A percentile compares a stretch with the other conserved stretches of the same genome.
Evolutionary conservation across 768 basidiomycete genomes (phyloP).

Genomic region (Coprinopsis sp.): DNA sequence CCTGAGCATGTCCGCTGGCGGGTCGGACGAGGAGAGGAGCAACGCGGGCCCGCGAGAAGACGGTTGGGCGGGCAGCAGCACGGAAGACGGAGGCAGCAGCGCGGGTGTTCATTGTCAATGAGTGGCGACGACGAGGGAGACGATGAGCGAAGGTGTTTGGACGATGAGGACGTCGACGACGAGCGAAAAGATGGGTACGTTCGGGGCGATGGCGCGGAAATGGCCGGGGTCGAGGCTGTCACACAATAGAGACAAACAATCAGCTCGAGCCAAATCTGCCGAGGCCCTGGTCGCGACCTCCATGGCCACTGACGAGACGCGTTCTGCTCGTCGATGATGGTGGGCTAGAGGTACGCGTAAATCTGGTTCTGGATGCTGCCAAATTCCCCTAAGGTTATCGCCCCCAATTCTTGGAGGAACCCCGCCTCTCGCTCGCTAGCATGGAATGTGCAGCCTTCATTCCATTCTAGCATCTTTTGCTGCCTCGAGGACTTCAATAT

Average conservation of each 20-base stretch:
- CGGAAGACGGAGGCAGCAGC: constrained; percentile 62
- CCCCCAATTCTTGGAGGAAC: too few species aligned
- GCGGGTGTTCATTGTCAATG: constrained; percentile 48
- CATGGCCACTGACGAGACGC: too few species aligned
- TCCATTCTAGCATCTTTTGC: too few species aligned
- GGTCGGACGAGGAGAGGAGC: constrained; percentile 43
- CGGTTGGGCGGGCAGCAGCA: constrained; percentile 46
- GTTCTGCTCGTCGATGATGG: too few species aligned
- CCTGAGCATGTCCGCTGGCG: constrained; percentile 68
- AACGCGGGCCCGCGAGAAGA: constrained; percentile 33
- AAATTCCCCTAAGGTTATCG: too few species aligned
- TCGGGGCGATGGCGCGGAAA: constrained; percentile 25
- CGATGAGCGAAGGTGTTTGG: constrained; percentile 11
- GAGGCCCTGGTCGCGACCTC: too few species aligned
- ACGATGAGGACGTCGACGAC: constrained; percentile 15
- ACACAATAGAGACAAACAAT: constrained; percentile 8
- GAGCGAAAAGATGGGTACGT: constrained; percentile 6
- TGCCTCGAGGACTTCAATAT: too few species aligned
- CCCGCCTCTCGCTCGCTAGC: too few species aligned
- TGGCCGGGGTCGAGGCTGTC: constrained; percentile 8
- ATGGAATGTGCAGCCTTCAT: too few species aligned
- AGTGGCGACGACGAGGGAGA: constrained; percentile 15
- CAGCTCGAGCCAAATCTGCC: constrained; percentile 8
- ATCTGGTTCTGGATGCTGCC: too few species aligned
- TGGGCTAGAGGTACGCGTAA: too few species aligned